These are phyloP conservation scores for Chernovozyma aurita DNA, from an alignment of 1,139 yeast genomes.

Conservation along the genomic window DNA sequence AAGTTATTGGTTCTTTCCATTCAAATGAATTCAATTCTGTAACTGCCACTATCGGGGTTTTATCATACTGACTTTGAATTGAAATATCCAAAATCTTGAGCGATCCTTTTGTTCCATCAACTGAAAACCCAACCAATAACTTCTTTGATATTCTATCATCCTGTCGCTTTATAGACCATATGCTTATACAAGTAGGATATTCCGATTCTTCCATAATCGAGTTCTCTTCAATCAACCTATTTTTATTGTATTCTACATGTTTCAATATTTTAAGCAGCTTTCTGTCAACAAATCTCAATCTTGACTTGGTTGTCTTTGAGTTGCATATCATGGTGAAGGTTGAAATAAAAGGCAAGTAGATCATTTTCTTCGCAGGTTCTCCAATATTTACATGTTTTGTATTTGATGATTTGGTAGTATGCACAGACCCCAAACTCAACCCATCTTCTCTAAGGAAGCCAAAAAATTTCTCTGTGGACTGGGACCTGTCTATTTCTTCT, in stretches of 20 bases:
- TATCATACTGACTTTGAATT: constrained; percentile 15
- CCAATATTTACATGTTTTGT: constrained; percentile 32
- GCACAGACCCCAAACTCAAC: constrained; percentile 31
- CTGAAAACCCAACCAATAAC: constrained; percentile 37
- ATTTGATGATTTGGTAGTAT: constrained; percentile 21
- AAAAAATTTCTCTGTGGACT: constrained; percentile 13
- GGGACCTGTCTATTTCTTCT: background rate
- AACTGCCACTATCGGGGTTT: constrained; percentile 18
- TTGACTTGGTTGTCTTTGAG: constrained; percentile 21
- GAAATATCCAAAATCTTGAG: constrained; percentile 42
- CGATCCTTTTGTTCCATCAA: constrained; percentile 21
- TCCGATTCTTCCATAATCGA: constrained; percentile 29
- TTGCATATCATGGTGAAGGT: constrained; percentile 38
- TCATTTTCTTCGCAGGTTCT: constrained; percentile 33
- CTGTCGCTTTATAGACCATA: constrained; percentile 32
- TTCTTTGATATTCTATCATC: constrained; percentile 33
- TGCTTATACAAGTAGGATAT: constrained; percentile 29
- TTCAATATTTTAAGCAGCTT: constrained; percentile 20
- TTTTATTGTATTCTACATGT: constrained; percentile 19
- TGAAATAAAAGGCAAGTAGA: constrained; percentile 27
- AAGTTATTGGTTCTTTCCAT: constrained; percentile 29
- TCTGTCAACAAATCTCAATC: constrained; percentile 32
- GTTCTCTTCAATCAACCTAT: constrained; percentile 12
- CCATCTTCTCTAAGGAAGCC: constrained; percentile 50
- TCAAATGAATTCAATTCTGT: constrained; percentile 36